Evolutionary conservation across 83 land plant species (phyloP), one percentile per base, ranked within the genome.

Genomic region (Isoetes engelmannii): DNA sequence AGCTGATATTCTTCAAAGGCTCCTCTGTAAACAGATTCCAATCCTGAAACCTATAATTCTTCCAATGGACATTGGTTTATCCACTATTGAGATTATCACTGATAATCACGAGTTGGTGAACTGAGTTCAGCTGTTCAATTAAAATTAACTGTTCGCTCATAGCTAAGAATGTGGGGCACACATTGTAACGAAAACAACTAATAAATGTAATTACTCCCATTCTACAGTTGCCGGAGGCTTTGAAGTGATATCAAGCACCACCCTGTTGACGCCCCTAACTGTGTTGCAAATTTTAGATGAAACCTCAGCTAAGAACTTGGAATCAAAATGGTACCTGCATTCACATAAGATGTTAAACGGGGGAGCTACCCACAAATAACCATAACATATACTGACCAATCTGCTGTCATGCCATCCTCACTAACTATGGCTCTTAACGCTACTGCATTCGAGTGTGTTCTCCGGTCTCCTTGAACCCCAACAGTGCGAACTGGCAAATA

Each of bases 401-500:
- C 99, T 48, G 97, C 99, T 58, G 99, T 94, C 96, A 94, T 94
- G 51, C 99, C 96, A 80, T 94, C 99, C 74, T 94, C 87, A 69
- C 96, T 90, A 41, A 92, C 86, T 62, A 94, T 83, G 54, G 96
- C 99, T 79, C 99, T 83, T 48, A 94, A 81, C 57, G 85, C 87
- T 76, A 90, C 85, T 51, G 80, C 88, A 80, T 86, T 74, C 18
- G 88, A 78, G 77, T 90, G 90, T 8, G 97, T 90, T 51, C 99
- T 81, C 67, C 79, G 79, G 74, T 94, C 99, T 61, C 99, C 99
- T 83, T 90, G 96, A 68, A 90, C 96, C 19, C 98, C 98, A 58
- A 94, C 99, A 44, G 90, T 80, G 68, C 59, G 75, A 10, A 86
- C 81, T 6, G 88, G 88, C 64, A 88, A 68, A 68, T 85, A 83